Conservation (phyloP, 331 rosid species). For the Phaseolus coccineus region DNA sequence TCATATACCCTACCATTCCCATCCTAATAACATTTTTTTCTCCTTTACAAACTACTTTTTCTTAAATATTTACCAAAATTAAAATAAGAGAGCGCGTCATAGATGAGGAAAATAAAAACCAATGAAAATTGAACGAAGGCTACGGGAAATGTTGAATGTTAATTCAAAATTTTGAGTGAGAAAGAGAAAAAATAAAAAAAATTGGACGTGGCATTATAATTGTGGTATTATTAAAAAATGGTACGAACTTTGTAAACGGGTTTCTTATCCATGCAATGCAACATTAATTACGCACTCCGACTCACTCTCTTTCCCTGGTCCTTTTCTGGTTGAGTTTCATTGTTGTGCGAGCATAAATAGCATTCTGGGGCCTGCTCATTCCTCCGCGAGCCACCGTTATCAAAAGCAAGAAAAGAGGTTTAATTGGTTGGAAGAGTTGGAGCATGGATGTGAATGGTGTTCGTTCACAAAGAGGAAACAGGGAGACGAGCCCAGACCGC, state of each 20-base stretch:
- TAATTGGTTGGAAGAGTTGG: neutral
- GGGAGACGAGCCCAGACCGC: conserved; percentile 69
- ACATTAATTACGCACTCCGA: conserved; percentile 6
- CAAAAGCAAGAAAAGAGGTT: neutral
- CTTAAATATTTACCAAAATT: no score
- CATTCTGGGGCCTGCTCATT: neutral
- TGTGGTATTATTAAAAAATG: neutral
- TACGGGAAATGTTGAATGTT: no score
- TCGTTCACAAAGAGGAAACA: conserved; percentile 52
- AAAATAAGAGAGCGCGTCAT: no score
- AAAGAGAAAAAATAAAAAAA: no score
- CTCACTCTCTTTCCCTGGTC: neutral
- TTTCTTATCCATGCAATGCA: conserved; percentile 10
- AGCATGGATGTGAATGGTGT: conserved; percentile 54
- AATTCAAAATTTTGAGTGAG: no score
- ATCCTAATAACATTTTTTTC: no score
- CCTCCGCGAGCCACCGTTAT: neutral
- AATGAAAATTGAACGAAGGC: no score
- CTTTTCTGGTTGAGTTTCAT: neutral
- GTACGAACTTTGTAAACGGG: neutral
- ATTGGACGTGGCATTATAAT: neutral
- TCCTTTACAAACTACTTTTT: no score
- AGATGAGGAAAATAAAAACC: no score
- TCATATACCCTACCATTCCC: neutral
- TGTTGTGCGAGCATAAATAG: neutral